These are phyloP conservation scores for Lactarius vividus DNA, from an alignment of 768 basidiomycete species.

Conservation along the genomic window DNA sequence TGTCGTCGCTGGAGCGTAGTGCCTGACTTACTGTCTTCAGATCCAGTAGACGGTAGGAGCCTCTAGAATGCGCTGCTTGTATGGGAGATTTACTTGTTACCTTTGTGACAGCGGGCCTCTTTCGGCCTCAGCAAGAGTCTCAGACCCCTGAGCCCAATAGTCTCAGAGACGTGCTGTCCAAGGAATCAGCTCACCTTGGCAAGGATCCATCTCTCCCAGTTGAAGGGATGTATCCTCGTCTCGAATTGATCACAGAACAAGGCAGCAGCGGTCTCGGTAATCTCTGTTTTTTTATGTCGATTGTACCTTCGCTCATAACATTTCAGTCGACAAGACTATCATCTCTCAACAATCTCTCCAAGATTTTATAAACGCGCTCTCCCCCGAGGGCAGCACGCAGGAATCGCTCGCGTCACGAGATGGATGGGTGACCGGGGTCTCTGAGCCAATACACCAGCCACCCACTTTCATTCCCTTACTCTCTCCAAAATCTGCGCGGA, in stretches of 20 bases:
- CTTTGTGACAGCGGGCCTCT: background rate
- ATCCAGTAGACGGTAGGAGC: background rate
- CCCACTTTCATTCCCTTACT: constrained; percentile 36
- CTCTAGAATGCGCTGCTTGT: background rate
- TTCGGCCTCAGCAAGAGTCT: background rate
- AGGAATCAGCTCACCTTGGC: background rate
- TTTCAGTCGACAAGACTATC: constrained; percentile 58
- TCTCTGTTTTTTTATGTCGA: constrained; percentile 6
- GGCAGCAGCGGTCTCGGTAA: constrained; percentile 52
- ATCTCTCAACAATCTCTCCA: constrained; percentile 51
- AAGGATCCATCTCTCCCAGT: constrained; percentile 30
- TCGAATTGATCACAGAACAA: constrained; percentile 52
- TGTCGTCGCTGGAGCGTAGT: too few relatives aligned
- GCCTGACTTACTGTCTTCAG: background rate
- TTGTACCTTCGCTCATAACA: background rate
- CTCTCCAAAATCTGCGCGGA: constrained; percentile 30
- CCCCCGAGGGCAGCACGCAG: constrained; percentile 35
- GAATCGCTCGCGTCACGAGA: constrained; percentile 23
- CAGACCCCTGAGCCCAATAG: background rate
- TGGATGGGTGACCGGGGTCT: constrained; percentile 19
- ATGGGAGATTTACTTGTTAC: background rate
- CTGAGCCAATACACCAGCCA: constrained; percentile 27
- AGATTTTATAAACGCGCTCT: constrained; percentile 46
- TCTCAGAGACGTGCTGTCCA: background rate
- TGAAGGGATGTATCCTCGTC: constrained; percentile 49